Percentiles rank a stretch among this genome's conserved stretches.
Evolutionary conservation across 305 asterid species (phyloP).

Genomic region (Euphrasia arctica): DNA sequence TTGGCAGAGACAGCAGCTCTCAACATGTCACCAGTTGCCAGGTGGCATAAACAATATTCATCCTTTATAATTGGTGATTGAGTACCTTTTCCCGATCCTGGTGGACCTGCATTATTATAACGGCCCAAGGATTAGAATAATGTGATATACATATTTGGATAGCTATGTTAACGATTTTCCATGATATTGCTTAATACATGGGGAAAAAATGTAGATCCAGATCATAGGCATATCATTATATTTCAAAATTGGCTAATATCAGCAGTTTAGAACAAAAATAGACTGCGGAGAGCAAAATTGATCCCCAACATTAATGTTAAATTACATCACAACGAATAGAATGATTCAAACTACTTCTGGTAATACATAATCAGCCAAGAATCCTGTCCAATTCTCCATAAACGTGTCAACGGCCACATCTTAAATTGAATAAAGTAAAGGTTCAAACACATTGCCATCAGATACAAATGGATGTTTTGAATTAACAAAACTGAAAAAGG

Average conservation of each 20-base stretch:
- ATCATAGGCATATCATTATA: background rate
- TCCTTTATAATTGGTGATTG: constrained; percentile 77
- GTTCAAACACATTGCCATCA: background rate
- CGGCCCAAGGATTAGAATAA: constrained; percentile 13
- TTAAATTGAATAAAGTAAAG: background rate
- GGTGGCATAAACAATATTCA: constrained; percentile 29
- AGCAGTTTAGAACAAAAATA: background rate
- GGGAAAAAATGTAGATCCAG: background rate
- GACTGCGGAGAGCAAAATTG: background rate
- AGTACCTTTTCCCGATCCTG: constrained; percentile 85
- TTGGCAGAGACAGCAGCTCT: too few species aligned
- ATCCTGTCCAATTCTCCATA: background rate
- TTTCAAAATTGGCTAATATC: background rate
- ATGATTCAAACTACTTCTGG: constrained; percentile 16
- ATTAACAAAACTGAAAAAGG: background rate
- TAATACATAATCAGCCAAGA: constrained; percentile 2
- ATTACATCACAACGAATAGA: background rate
- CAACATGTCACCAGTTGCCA: too few species aligned
- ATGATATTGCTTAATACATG: background rate
- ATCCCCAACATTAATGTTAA: background rate
- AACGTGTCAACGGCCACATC: background rate
- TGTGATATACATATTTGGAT: background rate
- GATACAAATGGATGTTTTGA: background rate
- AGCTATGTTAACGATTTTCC: constrained; percentile 8
- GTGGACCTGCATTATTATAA: constrained; percentile 53